Evolutionary conservation across 805 yeast species (phyloP), one percentile per base, ranked within the genome.

Genomic region (Hanseniaspora valbyensis): DNA sequence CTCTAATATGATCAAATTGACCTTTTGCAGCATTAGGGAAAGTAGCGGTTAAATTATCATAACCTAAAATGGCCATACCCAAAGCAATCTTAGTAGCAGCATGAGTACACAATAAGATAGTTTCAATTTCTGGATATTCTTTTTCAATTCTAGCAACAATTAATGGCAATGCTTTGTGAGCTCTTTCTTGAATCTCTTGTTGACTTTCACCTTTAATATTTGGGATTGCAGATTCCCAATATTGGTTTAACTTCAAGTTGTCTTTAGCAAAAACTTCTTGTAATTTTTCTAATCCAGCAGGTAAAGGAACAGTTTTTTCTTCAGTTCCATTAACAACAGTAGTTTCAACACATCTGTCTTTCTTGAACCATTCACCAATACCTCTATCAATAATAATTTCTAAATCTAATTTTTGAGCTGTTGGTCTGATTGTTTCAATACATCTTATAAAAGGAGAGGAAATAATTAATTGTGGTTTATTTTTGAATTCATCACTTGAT

Each of bases 81-180:
- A 90, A 67, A 0, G 94, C 89, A 54, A 88, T 86, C 63, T 87
- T 86, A 4, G 94, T 75, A 2, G 97, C 96, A 1, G 97, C 98
- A 66, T 92, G 97, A 3, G 95, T 80, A 25, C 86, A 80, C n/a
- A 90, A 67, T 21, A 92, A 58, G 7, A 92, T 69, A 0, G 78
- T 70, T 33, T 79, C 77, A 29, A 78, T 68, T 1, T 77, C 67
- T 0, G 95, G 94, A 58, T 67, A 74, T 53, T 72, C 67, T 7
- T 59, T 53, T 55, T 81, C 82, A 49, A 85, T 70, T 45, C 67
- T 69, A 1, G 80, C 76, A 2, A 86, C 64, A 56, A 90, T 78
- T 32, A 60, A 60, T 0, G 62, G 55, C 72, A 89, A 69, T 53
- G 86, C 82, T 7, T 50, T 38, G 21, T 62, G 55, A 54, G 84